A percentile compares a stretch with the other conserved stretches of the same genome.
phyloP scores from a whole-genome alignment of 176 grass and related monocot genomes.

The Otatea glauca region DNA sequence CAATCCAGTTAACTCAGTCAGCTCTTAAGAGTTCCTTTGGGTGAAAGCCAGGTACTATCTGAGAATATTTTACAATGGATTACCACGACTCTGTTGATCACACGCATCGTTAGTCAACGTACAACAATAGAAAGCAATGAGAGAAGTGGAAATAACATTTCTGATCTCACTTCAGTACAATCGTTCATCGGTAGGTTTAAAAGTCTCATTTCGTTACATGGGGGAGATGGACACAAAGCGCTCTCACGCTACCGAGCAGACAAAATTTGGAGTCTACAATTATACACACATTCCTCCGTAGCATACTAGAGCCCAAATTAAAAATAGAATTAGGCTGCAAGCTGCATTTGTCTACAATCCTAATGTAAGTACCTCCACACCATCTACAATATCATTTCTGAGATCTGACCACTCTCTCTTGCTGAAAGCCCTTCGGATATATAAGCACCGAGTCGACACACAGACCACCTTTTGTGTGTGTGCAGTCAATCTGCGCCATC shows the following conservation, averaged over 20 bases:
- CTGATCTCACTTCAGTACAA: constrained; percentile 16
- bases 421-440: constrained; percentile 66
- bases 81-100: background rate
- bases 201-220: constrained; percentile 36
- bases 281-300: constrained; percentile 45
- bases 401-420: constrained; percentile 56
- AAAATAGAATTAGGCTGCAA: constrained; percentile 59
- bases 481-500: constrained; percentile 92
- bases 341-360: constrained; percentile 45
- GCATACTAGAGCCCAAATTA: constrained; percentile 56
- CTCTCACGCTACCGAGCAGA: background rate
- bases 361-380: constrained; percentile 34
- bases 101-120: background rate
- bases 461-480: constrained; percentile 85
- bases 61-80: background rate
- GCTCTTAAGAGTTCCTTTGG: too few species aligned
- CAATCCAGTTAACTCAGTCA: background rate
- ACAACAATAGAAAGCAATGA: background rate
- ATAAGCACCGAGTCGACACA: constrained; percentile 80
- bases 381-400: constrained; percentile 50
- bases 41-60: background rate
- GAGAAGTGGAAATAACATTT: background rate
- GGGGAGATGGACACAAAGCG: constrained; percentile 38
- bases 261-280: constrained; percentile 44
- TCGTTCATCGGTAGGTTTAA: constrained; percentile 10